phyloP scores from a whole-genome alignment of 257 asterid species.

The Oldenlandia corymbosa region DNA sequence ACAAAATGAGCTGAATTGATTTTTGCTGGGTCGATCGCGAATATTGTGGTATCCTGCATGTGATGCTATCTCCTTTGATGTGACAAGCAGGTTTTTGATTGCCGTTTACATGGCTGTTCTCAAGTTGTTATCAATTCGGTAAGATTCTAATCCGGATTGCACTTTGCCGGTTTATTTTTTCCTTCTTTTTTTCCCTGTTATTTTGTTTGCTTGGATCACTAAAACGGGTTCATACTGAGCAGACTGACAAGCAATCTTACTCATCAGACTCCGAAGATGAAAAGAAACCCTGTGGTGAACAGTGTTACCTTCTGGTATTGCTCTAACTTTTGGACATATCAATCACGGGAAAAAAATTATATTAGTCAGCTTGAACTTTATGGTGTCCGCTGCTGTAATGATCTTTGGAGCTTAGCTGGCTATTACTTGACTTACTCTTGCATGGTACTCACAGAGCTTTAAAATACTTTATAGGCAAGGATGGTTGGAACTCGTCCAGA shows the following conservation, averaged over 20 bases:
- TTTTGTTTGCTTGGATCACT: constrained; percentile 21
- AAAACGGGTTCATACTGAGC: constrained; percentile 26
- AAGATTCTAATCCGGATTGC: constrained; percentile 27
- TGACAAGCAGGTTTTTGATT: constrained; percentile 70
- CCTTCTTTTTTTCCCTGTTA: too few relatives aligned
- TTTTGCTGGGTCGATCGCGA: not conserved
- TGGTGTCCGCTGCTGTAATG: not conserved
- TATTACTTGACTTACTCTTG: constrained; percentile 16
- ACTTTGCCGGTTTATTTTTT: constrained; percentile 11
- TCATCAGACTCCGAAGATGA: constrained; percentile 59
- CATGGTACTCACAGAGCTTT: constrained; percentile 7
- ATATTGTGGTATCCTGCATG: not conserved
- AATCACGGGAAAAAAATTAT: not conserved
- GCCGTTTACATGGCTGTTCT: constrained; percentile 89
- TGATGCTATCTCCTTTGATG: constrained; percentile 16
- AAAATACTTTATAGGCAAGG: constrained; percentile 35
- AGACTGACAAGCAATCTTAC: constrained; percentile 65
- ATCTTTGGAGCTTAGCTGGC: not conserved
- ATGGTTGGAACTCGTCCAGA: constrained; percentile 28
- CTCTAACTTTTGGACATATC: not conserved
- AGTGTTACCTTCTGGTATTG: constrained; percentile 78
- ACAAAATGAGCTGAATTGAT: not conserved
- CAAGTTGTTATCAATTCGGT: constrained; percentile 62
- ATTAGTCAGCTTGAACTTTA: not conserved
- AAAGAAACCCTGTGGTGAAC: constrained; percentile 72